Percentiles rank a stretch among this genome's conserved stretches.
These are phyloP conservation scores for Juglanconis sp. DNA, from an alignment of 2,329 filamentous ascomycete genomes.

Conservation along the genomic window DNA sequence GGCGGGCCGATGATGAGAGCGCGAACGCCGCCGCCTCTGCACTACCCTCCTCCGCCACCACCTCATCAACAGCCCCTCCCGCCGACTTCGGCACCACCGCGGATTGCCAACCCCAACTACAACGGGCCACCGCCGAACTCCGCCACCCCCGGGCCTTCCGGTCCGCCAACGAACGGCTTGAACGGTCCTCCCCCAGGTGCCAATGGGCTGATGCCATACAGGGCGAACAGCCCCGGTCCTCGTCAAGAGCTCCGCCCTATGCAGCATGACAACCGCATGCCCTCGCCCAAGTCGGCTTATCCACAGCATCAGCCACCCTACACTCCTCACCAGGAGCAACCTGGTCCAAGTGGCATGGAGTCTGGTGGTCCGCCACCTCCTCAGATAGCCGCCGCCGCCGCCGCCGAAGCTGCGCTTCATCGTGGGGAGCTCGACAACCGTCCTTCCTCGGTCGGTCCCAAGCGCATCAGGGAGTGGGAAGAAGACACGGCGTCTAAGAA, in stretches of 20 bases:
- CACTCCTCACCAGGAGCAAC: conserved; percentile 67
- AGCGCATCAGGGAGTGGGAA: conserved; percentile 91
- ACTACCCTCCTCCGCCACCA: conserved; percentile 53
- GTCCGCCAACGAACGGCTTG: conserved; percentile 32
- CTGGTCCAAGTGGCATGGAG: conserved; percentile 63
- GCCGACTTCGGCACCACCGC: conserved; percentile 40
- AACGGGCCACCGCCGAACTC: conserved; percentile 47
- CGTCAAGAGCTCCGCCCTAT: conserved; percentile 80
- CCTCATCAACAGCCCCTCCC: conserved; percentile 37
- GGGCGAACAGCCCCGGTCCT: conserved; percentile 63
- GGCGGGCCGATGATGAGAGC: conserved; percentile 16
- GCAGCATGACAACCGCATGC: conserved; percentile 75
- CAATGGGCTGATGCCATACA: conserved; percentile 67
- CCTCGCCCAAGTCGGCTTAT: conserved; percentile 88
- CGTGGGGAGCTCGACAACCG: conserved; percentile 60
- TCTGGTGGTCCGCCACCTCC: conserved; percentile 64
- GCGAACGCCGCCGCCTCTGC: conserved; percentile 44
- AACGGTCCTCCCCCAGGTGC: conserved; percentile 45
- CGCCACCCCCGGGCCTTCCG: conserved; percentile 35
- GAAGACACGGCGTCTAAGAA: conserved; percentile 79
- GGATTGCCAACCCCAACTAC: conserved; percentile 60
- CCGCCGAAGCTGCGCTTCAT: conserved; percentile 54
- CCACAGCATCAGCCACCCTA: conserved; percentile 71
- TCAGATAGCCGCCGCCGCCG: conserved; percentile 48
- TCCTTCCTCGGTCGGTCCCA: conserved; percentile 75